Evolutionary conservation across 176 grass and related monocot genomes (phyloP).

Genomic region (Bonia amplexicaulis): DNA sequence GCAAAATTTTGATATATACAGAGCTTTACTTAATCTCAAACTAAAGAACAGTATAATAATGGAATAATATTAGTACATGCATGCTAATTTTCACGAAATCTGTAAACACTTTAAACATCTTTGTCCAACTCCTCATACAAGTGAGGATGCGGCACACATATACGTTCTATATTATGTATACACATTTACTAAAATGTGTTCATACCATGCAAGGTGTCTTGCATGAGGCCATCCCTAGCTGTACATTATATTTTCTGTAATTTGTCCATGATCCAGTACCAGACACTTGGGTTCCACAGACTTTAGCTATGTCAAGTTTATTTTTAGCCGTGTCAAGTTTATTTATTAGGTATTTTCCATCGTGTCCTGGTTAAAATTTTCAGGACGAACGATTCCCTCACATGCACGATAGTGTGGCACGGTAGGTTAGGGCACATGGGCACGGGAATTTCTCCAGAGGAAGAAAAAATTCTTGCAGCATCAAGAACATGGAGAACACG

Average conservation of each 20-base stretch:
- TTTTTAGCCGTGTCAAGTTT: neutral
- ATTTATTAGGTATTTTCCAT: neutral
- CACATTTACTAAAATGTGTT: neutral
- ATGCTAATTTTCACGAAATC: neutral
- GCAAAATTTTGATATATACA: no score
- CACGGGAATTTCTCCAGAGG: neutral
- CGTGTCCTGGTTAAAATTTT: neutral
- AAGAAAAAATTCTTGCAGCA: constrained; percentile 1
- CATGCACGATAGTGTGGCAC: constrained; percentile 4
- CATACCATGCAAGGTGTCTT: neutral
- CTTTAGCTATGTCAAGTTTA: neutral
- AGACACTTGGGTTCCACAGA: constrained; percentile 2
- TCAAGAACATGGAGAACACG: constrained; percentile 30
- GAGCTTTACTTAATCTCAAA: no score
- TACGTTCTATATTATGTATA: no score
- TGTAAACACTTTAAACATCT: neutral
- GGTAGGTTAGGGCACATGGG: constrained; percentile 32
- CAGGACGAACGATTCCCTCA: constrained; percentile 16
- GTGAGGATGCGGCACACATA: neutral
- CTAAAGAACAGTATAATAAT: no score
- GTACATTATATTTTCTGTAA: neutral
- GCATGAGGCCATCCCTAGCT: neutral
- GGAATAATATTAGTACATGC: neutral
- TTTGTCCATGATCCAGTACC: neutral
- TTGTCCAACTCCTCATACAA: neutral